A percentile compares a stretch with the other conserved stretches of the same genome.
These are phyloP conservation scores for Piper longum DNA, from an alignment of 164 flowering plant species.

Conservation along the genomic window DNA sequence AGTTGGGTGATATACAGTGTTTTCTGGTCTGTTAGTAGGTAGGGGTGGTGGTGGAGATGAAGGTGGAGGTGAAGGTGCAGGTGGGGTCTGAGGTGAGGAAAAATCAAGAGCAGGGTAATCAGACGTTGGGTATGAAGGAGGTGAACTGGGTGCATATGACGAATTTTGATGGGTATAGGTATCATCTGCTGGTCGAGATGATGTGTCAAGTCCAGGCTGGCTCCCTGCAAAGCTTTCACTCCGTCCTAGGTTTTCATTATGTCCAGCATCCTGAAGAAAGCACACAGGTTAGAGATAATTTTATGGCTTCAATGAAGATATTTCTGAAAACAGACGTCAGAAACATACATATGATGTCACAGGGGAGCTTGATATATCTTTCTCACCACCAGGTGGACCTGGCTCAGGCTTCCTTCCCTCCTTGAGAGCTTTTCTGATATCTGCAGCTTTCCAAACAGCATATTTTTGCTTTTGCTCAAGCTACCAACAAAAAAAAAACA, in stretches of 20 bases:
- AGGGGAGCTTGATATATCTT: slow-evolving; percentile 33
- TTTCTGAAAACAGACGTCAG: background rate
- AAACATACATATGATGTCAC: slow-evolving; percentile 37
- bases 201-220: slow-evolving; percentile 28
- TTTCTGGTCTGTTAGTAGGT: slow-evolving; percentile 28
- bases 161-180: slow-evolving; percentile 17
- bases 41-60: slow-evolving; percentile 23
- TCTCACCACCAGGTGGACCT: slow-evolving; percentile 76
- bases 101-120: slow-evolving; percentile 38
- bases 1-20: slow-evolving; percentile 29
- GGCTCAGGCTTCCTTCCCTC: slow-evolving; percentile 89
- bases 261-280: slow-evolving; percentile 45
- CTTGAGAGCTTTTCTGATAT: slow-evolving; percentile 89
- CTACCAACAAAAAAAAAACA: slow-evolving; percentile 38
- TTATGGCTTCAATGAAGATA: background rate
- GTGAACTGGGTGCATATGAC: slow-evolving; percentile 10
- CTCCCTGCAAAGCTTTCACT: slow-evolving; percentile 17
- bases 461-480: slow-evolving; percentile 93
- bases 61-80: slow-evolving; percentile 14
- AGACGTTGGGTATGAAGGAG: slow-evolving; percentile 9
- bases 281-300: background rate
- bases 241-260: slow-evolving; percentile 12
- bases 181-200: slow-evolving; percentile 24
- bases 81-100: slow-evolving; percentile 2
- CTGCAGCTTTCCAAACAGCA: slow-evolving; percentile 99